Conservation (phyloP, 805 yeast species). For the Myxozyma sirexii region DNA sequence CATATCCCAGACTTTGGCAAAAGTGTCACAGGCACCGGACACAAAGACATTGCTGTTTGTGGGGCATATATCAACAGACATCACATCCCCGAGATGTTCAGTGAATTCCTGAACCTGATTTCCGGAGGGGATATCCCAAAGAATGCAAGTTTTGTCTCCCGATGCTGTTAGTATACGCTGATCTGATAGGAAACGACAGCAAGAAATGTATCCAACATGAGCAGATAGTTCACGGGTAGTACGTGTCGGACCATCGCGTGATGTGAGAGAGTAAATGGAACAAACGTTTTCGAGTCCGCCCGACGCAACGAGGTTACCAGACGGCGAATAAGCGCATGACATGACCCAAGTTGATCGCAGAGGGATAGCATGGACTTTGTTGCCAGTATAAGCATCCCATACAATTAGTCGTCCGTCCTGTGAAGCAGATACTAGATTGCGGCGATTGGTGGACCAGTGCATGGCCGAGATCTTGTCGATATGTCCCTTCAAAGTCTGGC, state of each 20-base stretch:
- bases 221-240: conserved; percentile 47
- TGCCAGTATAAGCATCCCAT: conserved; percentile 79
- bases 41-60: conserved; percentile 58
- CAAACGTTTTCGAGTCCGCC: conserved; percentile 84
- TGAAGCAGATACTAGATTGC: conserved; percentile 66
- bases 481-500: conserved; percentile 55
- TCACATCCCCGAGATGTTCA: conserved; percentile 53
- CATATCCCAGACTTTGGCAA: conserved; percentile 77
- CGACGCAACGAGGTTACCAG: conserved; percentile 66
- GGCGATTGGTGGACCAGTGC: conserved; percentile 69
- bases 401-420: conserved; percentile 84
- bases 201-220: conserved; percentile 80
- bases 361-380: conserved; percentile 69
- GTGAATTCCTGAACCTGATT: conserved; percentile 43
- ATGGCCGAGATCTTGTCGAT: conserved; percentile 70
- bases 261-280: conserved; percentile 58
- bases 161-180: conserved; percentile 65
- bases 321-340: conserved; percentile 71
- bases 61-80: conserved; percentile 67
- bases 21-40: conserved; percentile 73
- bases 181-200: conserved; percentile 66
- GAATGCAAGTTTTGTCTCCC: conserved; percentile 77
- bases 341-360: conserved; percentile 80
- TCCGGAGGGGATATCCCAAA: conserved; percentile 78
- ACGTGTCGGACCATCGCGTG: conserved; percentile 25